Percentiles rank a stretch among this genome's conserved stretches.
Evolutionary conservation across 2,329 filamentous ascomycete species (phyloP).

Genomic region (Dryadomyces quercus-mongolicae): DNA sequence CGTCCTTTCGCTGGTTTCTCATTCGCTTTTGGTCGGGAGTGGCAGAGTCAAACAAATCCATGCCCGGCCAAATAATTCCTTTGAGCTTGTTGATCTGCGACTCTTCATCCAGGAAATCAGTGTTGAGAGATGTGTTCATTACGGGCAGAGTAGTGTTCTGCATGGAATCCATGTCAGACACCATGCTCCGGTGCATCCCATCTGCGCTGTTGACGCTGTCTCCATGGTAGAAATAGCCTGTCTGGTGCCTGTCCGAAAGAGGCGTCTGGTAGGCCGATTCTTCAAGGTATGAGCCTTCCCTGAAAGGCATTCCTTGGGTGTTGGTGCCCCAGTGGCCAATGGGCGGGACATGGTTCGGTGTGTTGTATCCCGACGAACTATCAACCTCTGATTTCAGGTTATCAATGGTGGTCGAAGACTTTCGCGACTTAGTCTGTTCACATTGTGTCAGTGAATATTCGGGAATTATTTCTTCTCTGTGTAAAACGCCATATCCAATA

Average conservation of each 20-base stretch:
- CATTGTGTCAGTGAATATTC: neutral
- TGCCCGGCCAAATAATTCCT: conserved; percentile 63
- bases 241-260: conserved; percentile 9
- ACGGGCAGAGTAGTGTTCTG: conserved; percentile 17
- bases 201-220: neutral
- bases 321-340: conserved; percentile 13
- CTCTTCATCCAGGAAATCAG: conserved; percentile 14
- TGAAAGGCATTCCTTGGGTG: conserved; percentile 2
- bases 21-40: conserved; percentile 60
- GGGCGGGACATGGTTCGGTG: conserved; percentile 2
- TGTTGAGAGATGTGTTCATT: conserved; percentile 4
- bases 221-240: conserved; percentile 5
- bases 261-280: conserved; percentile 13
- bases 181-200: conserved; percentile 14
- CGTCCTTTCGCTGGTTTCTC: conserved; percentile 67
- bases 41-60: conserved; percentile 72
- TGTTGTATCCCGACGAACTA: neutral
- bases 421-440: neutral
- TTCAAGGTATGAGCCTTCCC: conserved; percentile 8
- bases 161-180: conserved; percentile 17
- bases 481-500: neutral
- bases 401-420: conserved; percentile 2
- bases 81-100: conserved; percentile 44
- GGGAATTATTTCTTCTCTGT: no score
- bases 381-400: neutral